phyloP scores from a whole-genome alignment of 768 basidiomycete genomes.

The Chalciporus chontae region DNA sequence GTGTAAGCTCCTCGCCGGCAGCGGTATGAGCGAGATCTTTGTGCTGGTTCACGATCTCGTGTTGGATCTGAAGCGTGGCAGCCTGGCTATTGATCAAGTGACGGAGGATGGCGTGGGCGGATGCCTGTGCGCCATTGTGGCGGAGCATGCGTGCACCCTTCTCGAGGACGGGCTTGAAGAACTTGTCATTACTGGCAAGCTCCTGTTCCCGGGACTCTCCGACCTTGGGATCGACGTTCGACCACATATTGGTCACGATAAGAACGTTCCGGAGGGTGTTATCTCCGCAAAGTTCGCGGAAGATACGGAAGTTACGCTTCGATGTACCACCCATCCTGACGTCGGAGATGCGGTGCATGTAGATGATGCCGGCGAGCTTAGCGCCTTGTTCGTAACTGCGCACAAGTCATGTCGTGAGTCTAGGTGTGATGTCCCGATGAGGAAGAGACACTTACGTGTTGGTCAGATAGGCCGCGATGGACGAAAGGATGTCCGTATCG shows the following conservation, averaged over 20 bases:
- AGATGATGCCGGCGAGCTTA: conserved; percentile 50
- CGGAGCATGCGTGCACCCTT: conserved; percentile 45
- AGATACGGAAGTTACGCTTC: conserved; percentile 49
- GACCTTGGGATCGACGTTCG: conserved; percentile 34
- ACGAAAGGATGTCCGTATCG: conserved; percentile 48
- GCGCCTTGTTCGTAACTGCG: conserved; percentile 32
- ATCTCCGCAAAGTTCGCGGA: conserved; percentile 52
- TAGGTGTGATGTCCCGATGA: neutral
- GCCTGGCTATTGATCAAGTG: conserved; percentile 40
- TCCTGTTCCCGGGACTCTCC: conserved; percentile 45
- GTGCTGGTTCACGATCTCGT: conserved; percentile 49
- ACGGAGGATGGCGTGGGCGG: conserved; percentile 41
- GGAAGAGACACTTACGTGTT: conserved; percentile 23
- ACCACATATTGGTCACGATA: conserved; percentile 57
- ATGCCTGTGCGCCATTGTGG: conserved; percentile 38
- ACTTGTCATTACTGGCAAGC: conserved; percentile 38
- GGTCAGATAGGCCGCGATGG: conserved; percentile 43
- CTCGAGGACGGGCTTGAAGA: conserved; percentile 51
- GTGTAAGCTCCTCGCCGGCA: conserved; percentile 51
- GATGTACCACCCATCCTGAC: conserved; percentile 49
- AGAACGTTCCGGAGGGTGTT: conserved; percentile 46
- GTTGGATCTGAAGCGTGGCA: conserved; percentile 48
- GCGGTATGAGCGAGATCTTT: conserved; percentile 48
- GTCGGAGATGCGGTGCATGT: conserved; percentile 54
- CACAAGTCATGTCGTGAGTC: neutral